Percentiles rank a stretch among this genome's conserved stretches.
Conservation (phyloP, 768 basidiomycete genomes). For the Leccinum barrowsii region DNA sequence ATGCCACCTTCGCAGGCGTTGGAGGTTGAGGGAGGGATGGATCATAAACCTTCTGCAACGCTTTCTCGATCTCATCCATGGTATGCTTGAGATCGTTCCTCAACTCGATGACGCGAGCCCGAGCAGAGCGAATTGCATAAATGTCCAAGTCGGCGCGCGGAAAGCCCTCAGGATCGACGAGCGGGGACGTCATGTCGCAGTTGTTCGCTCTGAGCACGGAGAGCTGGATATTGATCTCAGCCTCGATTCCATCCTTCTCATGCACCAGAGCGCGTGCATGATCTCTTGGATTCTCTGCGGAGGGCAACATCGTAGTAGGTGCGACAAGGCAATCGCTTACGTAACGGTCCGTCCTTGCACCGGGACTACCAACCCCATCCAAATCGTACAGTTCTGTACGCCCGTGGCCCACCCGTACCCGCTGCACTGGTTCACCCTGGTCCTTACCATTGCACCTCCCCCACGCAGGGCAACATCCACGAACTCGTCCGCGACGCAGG, state of each 20-base stretch:
- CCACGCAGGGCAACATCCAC: neutral
- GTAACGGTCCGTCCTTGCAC: neutral
- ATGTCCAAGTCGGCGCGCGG: slow-evolving; percentile 86
- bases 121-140: slow-evolving; percentile 70
- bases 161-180: slow-evolving; percentile 86
- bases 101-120: slow-evolving; percentile 75
- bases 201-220: slow-evolving; percentile 61
- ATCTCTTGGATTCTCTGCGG: slow-evolving; percentile 46
- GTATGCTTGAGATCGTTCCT: slow-evolving; percentile 71
- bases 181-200: slow-evolving; percentile 63
- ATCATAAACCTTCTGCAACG: slow-evolving; percentile 68
- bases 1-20: slow-evolving; percentile 24
- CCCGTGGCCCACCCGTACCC: too few species aligned
- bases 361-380: too few species aligned
- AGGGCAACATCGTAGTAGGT: slow-evolving; percentile 26
- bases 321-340: neutral
- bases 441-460: too few species aligned
- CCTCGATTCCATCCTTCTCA: slow-evolving; percentile 69
- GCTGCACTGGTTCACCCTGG: too few species aligned
- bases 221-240: slow-evolving; percentile 60
- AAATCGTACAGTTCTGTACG: too few species aligned
- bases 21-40: slow-evolving; percentile 26
- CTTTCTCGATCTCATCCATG: slow-evolving; percentile 63
- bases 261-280: slow-evolving; percentile 62
- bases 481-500: neutral